These are phyloP conservation scores for Morella rubra DNA, from an alignment of 306 rosid genomes.

Conservation along the genomic window DNA sequence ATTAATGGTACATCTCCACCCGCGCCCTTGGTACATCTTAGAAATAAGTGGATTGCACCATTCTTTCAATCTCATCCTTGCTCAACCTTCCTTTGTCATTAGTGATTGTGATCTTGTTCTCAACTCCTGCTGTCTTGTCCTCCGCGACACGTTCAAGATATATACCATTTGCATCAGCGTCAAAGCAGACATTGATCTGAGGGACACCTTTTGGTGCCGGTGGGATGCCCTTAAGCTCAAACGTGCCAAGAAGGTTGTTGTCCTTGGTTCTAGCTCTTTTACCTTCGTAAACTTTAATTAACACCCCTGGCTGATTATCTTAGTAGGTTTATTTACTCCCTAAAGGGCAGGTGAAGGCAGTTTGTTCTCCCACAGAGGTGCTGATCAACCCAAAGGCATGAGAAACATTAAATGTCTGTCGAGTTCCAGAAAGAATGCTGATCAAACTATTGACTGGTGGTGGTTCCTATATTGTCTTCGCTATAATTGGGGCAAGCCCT, in stretches of 20 bases:
- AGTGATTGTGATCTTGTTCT: conserved; percentile 42
- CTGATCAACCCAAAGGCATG: too few species aligned
- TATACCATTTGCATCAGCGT: conserved; percentile 43
- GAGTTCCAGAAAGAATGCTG: too few species aligned
- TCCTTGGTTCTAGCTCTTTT: conserved; percentile 30
- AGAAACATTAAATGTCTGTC: too few species aligned
- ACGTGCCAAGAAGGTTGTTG: conserved; percentile 38
- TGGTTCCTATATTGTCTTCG: too few species aligned
- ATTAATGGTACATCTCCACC: background rate
- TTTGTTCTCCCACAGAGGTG: too few species aligned
- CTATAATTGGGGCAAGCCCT: too few species aligned
- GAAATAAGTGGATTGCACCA: conserved; percentile 16
- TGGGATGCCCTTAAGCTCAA: conserved; percentile 38
- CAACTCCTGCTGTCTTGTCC: conserved; percentile 42
- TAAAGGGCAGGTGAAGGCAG: too few species aligned
- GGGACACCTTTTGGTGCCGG: conserved; percentile 42
- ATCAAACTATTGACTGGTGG: too few species aligned
- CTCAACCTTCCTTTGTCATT: conserved; percentile 37
- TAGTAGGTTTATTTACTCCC: background rate
- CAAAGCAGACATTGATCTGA: background rate
- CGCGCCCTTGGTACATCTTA: background rate
- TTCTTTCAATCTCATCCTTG: conserved; percentile 36
- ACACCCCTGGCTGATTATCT: conserved; percentile 26
- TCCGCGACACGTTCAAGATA: conserved; percentile 33
- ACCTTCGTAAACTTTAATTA: conserved; percentile 41